Evolutionary conservation across 1,284 basidiomycete species (phyloP), one percentile per base, ranked within the genome.

Genomic region (Puccinia coronata): DNA sequence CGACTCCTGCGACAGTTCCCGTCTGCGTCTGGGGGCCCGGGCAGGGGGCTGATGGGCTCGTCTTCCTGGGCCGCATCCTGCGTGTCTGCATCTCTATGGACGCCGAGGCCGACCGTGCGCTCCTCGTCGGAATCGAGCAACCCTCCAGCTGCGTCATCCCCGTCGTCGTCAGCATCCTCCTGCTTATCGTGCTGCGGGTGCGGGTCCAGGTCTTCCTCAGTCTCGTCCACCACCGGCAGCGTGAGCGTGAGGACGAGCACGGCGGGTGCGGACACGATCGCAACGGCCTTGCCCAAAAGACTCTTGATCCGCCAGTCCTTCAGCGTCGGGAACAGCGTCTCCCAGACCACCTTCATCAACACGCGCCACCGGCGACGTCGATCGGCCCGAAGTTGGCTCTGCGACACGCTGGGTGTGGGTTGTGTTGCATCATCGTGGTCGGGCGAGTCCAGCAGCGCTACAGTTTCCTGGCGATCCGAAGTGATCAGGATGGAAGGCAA

Each of bases 231-330:
- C 4, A 98, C 95, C 2, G 96, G 96, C 8, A 98, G 88, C 0
- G 96, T 98, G 23, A 98, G 84, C 0, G 95, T 98, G 74, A 99
- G 88, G 16, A 89, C 88, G 85, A 97, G 88, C 8, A 98, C 91
- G 0, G 95, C 94, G 0, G 96, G 96, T 0, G 91, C 91, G 9
- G 94, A 94, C 79, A 96, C 89, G 20, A 97, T 84, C 0, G 92
- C 91, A 0, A 93, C 91, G 25, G 93, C 87, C 86, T 91, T 91
- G 4, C 92, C 92, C 9, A 92, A 83, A 77, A 91, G 84, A 14
- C 92, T 91, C 86, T 96, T 96, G 67, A 89, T 88, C 39, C 88
- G 84, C 86, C 97, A 92, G 81, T 90, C 88, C 82, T 92, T 91
- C 6, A 99, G 87, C 0, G 95, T 94, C 0, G 96, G 96, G 87